Evolutionary conservation across 2,329 filamentous ascomycete genomes (phyloP).

Genomic region (Hypoxylon sp.): DNA sequence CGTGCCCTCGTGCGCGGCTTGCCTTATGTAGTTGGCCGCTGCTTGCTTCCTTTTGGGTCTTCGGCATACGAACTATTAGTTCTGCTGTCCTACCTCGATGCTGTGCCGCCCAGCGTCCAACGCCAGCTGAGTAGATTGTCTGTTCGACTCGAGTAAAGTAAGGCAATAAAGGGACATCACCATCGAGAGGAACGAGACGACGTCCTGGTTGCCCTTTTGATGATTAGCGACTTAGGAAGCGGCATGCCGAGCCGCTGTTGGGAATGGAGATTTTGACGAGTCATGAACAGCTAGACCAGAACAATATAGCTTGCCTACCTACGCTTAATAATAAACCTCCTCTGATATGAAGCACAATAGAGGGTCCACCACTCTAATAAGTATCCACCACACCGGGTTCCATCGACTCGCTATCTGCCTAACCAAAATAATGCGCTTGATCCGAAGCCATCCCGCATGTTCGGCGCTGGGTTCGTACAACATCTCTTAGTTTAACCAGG

Average conservation of each 20-base stretch:
- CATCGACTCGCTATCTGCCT: conserved; percentile 1
- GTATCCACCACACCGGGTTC: conserved; percentile 12
- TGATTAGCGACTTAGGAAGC: conserved; percentile 12
- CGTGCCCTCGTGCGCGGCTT: background rate
- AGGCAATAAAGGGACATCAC: background rate
- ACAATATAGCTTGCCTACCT: background rate
- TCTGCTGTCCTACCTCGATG: conserved; percentile 13
- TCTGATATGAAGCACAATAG: conserved; percentile 1
- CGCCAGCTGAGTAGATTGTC: conserved; percentile 19
- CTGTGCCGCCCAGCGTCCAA: conserved; percentile 16
- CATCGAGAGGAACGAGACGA: background rate
- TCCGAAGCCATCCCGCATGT: conserved; percentile 18
- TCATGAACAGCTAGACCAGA: conserved; percentile 12
- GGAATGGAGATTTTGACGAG: conserved; percentile 20
- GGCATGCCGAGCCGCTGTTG: conserved; percentile 4
- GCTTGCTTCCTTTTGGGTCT: conserved; percentile 9
- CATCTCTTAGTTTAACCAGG: conserved; percentile 22
- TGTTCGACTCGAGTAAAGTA: conserved; percentile 20
- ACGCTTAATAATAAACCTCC: conserved; percentile 1
- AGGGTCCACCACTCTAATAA: conserved; percentile 10
- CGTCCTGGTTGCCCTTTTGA: conserved; percentile 8
- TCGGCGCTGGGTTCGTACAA: conserved; percentile 26
- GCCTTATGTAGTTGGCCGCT: conserved; percentile 6
- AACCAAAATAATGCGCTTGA: conserved; percentile 20
- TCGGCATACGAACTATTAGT: conserved; percentile 1